Conservation (phyloP, 768 basidiomycete genomes). For the Termitomyces sp. region DNA sequence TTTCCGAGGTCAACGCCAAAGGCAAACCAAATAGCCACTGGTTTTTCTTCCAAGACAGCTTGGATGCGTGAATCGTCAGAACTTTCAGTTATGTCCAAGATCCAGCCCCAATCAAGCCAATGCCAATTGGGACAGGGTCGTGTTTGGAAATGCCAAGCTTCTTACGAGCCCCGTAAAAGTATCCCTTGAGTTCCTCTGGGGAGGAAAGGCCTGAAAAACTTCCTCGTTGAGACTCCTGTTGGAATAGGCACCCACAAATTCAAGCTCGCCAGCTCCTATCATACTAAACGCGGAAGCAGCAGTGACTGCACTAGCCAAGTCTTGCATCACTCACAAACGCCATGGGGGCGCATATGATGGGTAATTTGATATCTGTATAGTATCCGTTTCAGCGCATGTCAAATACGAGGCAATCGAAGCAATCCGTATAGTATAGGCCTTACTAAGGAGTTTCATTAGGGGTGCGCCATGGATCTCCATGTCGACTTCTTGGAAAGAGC, state of each 20-base stretch:
- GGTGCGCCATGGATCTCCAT: slow-evolving; percentile 5
- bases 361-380: slow-evolving; percentile 37
- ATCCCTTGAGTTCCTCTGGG: slow-evolving; percentile 28
- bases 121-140: slow-evolving; percentile 45
- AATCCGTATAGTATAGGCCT: not conserved
- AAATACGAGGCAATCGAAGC: no score
- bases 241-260: slow-evolving; percentile 17
- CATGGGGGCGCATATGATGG: slow-evolving; percentile 61
- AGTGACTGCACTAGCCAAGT: slow-evolving; percentile 39
- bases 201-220: slow-evolving; percentile 31
- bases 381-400: no score
- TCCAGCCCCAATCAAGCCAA: slow-evolving; percentile 58
- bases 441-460: slow-evolving; percentile 9
- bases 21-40: slow-evolving; percentile 58
- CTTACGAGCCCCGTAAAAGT: slow-evolving; percentile 34
- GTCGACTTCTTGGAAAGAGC: no score
- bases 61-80: slow-evolving; percentile 33
- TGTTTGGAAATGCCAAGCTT: slow-evolving; percentile 23
- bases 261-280: slow-evolving; percentile 40
- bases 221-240: not conserved
- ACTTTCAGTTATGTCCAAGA: slow-evolving; percentile 37
- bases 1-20: slow-evolving; percentile 49
- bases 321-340: slow-evolving; percentile 31
- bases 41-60: slow-evolving; percentile 40
- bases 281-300: slow-evolving; percentile 56